These are phyloP conservation scores for Ricinus communis DNA, from an alignment of 345 rosid species.

Conservation along the genomic window DNA sequence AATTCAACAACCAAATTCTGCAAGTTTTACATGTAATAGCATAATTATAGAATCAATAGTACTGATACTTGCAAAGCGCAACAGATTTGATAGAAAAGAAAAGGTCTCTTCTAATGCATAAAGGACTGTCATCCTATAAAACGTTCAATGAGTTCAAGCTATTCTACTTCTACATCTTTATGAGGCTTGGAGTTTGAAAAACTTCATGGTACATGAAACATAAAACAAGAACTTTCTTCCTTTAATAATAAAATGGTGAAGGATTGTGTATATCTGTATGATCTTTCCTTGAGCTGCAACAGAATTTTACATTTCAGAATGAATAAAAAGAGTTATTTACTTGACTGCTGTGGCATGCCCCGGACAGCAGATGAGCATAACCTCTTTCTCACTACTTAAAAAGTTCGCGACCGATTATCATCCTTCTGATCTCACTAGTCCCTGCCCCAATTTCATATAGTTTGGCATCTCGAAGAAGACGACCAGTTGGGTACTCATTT, in stretches of 20 bases:
- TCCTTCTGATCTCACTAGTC: conserved; percentile 92
- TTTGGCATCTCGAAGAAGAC: conserved; percentile 91
- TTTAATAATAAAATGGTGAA: neutral
- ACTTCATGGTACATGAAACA: no score
- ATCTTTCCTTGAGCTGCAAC: neutral
- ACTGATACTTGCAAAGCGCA: no score
- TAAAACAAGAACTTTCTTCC: neutral
- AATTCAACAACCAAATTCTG: no score
- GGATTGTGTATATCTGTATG: neutral
- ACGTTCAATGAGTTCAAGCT: no score
- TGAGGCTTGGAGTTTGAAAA: no score
- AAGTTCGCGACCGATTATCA: conserved; percentile 86
- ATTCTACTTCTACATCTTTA: no score
- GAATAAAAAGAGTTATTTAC: neutral
- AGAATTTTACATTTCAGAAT: neutral
- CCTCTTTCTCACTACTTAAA: conserved; percentile 51
- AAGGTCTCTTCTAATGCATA: no score
- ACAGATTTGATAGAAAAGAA: no score
- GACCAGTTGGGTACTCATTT: conserved; percentile 84
- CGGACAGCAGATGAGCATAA: neutral
- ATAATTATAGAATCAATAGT: no score
- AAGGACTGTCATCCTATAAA: no score
- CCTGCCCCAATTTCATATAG: conserved; percentile 96
- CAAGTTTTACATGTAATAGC: no score
- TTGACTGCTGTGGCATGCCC: neutral